These are phyloP conservation scores for Fagus sylvatica DNA, from an alignment of 306 rosid genomes.

Conservation along the genomic window DNA sequence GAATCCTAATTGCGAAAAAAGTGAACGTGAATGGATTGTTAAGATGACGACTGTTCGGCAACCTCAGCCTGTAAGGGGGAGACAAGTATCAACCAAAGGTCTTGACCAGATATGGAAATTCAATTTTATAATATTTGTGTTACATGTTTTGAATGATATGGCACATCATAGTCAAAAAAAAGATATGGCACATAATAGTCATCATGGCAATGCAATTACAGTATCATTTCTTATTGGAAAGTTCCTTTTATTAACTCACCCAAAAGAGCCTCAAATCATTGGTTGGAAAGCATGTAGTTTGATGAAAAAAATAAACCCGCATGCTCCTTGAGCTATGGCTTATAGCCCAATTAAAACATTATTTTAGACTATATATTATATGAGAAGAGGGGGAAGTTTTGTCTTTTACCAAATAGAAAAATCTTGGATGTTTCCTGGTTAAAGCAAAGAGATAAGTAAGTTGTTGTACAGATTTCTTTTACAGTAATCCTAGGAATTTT, in stretches of 20 bases:
- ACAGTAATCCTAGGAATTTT: not conserved
- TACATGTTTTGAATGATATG: not conserved
- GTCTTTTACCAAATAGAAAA: not conserved
- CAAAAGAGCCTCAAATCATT: not conserved
- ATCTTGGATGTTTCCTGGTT: not conserved
- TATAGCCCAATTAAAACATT: constrained; percentile 6
- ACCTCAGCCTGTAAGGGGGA: constrained; percentile 48
- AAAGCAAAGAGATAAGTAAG: not conserved
- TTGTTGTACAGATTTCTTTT: not conserved
- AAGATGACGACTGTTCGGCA: constrained; percentile 57
- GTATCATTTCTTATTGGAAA: not conserved
- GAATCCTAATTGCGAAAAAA: constrained; percentile 36
- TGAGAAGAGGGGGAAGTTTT: not conserved
- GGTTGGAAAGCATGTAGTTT: not conserved
- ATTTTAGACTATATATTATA: not conserved
- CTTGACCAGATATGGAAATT: constrained; percentile 25
- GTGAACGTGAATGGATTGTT: constrained; percentile 56
- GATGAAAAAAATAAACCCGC: constrained; percentile 13
- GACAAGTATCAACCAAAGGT: constrained; percentile 64
- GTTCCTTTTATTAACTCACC: not conserved
- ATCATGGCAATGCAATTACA: not conserved
- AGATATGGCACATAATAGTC: not conserved
- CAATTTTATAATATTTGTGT: constrained; percentile 3
- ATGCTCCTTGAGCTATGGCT: constrained; percentile 11
- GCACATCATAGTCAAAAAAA: not conserved